Conservation (phyloP, 352 stramenopile genomes). For the Globisporangium alternatum region DNA sequence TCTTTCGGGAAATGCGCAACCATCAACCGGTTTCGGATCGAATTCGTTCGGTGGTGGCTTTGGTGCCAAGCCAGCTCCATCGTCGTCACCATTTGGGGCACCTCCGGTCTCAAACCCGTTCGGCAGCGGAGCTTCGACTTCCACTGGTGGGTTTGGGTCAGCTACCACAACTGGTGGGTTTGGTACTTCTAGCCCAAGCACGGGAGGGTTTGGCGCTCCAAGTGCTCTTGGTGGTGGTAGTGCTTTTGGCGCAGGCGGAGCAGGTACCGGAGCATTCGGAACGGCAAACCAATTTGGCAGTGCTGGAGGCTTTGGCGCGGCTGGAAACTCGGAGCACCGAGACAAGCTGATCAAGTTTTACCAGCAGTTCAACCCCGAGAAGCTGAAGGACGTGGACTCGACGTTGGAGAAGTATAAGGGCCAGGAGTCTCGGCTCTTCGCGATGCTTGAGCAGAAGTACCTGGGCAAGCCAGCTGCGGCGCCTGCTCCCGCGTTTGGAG, state of each 20-base stretch:
- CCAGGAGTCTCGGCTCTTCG: slow-evolving; percentile 61
- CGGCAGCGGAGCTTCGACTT: slow-evolving; percentile 9
- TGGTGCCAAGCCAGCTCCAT: slow-evolving; percentile 25
- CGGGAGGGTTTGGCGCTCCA: slow-evolving; percentile 15
- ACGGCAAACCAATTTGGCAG: slow-evolving; percentile 33
- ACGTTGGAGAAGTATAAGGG: slow-evolving; percentile 77
- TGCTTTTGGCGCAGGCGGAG: slow-evolving; percentile 14
- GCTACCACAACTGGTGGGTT: slow-evolving; percentile 6
- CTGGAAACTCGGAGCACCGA: slow-evolving; percentile 38
- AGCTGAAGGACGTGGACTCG: slow-evolving; percentile 62
- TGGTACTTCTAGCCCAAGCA: slow-evolving; percentile 5
- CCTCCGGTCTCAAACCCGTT: slow-evolving; percentile 25
- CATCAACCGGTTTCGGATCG: slow-evolving; percentile 35
- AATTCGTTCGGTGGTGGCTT: slow-evolving; percentile 36
- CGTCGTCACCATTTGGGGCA: slow-evolving; percentile 46
- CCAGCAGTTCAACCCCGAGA: slow-evolving; percentile 69
- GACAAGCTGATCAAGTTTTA: slow-evolving; percentile 66
- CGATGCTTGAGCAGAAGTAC: slow-evolving; percentile 79
- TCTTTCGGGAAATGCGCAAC: slow-evolving; percentile 16
- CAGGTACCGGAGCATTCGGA: slow-evolving; percentile 16
- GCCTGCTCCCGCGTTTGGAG: slow-evolving; percentile 35
- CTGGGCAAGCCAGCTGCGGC: slow-evolving; percentile 27
- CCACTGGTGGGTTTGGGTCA: slow-evolving; percentile 11
- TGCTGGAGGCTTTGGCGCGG: slow-evolving; percentile 31
- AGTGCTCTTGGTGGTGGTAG: slow-evolving; percentile 10